phyloP scores from a whole-genome alignment of 1,284 basidiomycete genomes.

The Heterobasidion annosum region DNA sequence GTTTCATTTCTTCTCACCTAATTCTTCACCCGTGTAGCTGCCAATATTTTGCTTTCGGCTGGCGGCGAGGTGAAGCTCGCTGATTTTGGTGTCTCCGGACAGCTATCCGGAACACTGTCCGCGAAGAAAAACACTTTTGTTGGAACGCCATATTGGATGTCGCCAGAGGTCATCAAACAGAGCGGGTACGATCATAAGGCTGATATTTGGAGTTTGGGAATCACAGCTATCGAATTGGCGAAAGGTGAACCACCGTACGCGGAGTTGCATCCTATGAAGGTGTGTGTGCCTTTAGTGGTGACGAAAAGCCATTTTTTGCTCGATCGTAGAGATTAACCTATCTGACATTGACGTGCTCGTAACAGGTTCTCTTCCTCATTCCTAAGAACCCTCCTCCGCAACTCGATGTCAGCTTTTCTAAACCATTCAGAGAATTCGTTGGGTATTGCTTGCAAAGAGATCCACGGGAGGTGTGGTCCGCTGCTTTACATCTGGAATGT shows the following conservation, averaged over 20 bases:
- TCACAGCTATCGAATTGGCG: constrained; percentile 96
- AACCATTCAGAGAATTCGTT: constrained; percentile 92
- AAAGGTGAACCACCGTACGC: constrained; percentile 98
- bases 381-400: constrained; percentile 95
- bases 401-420: constrained; percentile 84
- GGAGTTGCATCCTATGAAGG: constrained; percentile 98
- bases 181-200: constrained; percentile 99
- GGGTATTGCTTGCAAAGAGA: constrained; percentile 89
- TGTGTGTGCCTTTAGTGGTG: constrained; percentile 16
- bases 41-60: constrained; percentile 90
- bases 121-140: constrained; percentile 99
- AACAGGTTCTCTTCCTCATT: constrained; percentile 90
- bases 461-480: constrained; percentile 71
- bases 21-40: constrained; percentile 42
- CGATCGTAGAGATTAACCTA: not conserved
- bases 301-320: not conserved
- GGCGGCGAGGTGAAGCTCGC: constrained; percentile 97
- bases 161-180: constrained; percentile 98
- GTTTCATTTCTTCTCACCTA: not conserved
- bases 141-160: constrained; percentile 98
- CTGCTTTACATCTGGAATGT: too few relatives aligned
- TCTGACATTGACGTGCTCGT: not conserved
- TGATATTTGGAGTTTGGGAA: constrained; percentile 95
- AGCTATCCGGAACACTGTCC: constrained; percentile 88
- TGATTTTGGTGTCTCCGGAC: constrained; percentile 99